Evolutionary conservation across 2,329 filamentous ascomycete species (phyloP).

Genomic region (Colletotrichum orbiculare): DNA sequence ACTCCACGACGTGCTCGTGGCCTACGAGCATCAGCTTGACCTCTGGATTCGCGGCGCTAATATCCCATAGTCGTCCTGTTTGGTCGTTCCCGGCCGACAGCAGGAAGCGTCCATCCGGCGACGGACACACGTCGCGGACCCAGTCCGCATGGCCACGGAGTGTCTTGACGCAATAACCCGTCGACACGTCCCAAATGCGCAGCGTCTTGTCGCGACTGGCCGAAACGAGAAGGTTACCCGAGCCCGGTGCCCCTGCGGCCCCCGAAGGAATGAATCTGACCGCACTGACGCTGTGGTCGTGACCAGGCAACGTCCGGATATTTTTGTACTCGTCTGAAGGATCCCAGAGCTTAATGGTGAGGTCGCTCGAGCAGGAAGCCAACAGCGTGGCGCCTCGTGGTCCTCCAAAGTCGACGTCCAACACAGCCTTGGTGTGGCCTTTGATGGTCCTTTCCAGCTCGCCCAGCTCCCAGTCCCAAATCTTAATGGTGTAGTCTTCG

Average conservation of each 20-base stretch:
- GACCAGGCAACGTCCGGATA: conserved; percentile 88
- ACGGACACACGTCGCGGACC: conserved; percentile 90
- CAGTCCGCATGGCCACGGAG: conserved; percentile 86
- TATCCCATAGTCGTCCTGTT: conserved; percentile 86
- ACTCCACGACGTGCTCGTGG: conserved; percentile 88
- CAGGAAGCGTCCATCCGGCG: conserved; percentile 84
- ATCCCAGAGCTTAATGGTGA: conserved; percentile 97
- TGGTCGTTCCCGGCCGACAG: conserved; percentile 86
- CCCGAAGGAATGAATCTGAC: conserved; percentile 90
- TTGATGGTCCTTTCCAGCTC: conserved; percentile 92
- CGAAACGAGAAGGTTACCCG: conserved; percentile 86
- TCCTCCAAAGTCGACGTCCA: conserved; percentile 91
- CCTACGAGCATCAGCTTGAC: conserved; percentile 83
- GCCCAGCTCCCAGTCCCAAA: conserved; percentile 96
- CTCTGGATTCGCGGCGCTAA: conserved; percentile 75
- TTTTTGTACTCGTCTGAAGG: conserved; percentile 95
- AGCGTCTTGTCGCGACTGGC: conserved; percentile 88
- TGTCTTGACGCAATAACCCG: conserved; percentile 93
- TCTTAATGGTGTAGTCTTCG: conserved; percentile 93
- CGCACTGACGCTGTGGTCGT: conserved; percentile 91
- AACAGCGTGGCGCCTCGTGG: conserved; percentile 79
- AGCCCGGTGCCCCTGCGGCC: conserved; percentile 80
- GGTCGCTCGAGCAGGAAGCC: conserved; percentile 82
- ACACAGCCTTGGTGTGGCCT: conserved; percentile 87
- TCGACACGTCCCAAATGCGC: conserved; percentile 92